Percentiles rank a stretch among this genome's conserved stretches.
Evolutionary conservation across 768 basidiomycete species (phyloP).

Genomic region (Dacryopinax spathularia): DNA sequence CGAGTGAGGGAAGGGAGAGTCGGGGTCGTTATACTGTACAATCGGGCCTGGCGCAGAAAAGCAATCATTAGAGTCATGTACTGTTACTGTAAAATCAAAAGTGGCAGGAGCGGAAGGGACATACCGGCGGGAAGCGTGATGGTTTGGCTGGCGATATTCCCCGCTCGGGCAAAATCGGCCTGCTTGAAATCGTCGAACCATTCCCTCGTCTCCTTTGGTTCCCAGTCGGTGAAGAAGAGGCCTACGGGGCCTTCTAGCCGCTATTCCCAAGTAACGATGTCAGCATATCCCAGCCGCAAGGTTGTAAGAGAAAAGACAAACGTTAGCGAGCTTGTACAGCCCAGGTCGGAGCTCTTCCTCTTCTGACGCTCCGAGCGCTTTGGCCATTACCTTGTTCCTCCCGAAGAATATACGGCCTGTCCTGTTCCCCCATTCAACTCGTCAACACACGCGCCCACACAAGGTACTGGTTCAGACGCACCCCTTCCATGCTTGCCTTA

Average conservation of each 20-base stretch:
- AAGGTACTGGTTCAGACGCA: constrained; percentile 28
- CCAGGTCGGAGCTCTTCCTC: constrained; percentile 77
- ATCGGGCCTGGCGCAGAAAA: constrained; percentile 58
- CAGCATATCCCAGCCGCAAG: no score
- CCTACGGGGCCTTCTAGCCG: constrained; percentile 93
- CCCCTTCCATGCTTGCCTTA: constrained; percentile 89
- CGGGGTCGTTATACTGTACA: constrained; percentile 50
- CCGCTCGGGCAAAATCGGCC: constrained; percentile 82
- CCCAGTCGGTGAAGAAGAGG: constrained; percentile 77
- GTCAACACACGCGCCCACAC: no score
- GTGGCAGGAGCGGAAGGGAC: constrained; percentile 7
- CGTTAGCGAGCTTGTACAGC: constrained; percentile 64
- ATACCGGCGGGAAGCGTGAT: constrained; percentile 50
- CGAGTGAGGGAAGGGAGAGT: constrained; percentile 88
- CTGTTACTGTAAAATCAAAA: neutral
- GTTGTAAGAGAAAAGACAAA: constrained; percentile 20
- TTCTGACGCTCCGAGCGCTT: constrained; percentile 74
- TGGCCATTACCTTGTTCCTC: constrained; percentile 80
- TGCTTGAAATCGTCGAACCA: constrained; percentile 90
- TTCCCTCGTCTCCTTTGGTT: constrained; percentile 77
- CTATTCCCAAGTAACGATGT: constrained; percentile 26
- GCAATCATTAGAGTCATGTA: neutral
- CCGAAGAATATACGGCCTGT: constrained; percentile 86
- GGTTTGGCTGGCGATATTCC: constrained; percentile 61
- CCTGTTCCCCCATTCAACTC: constrained; percentile 26